A percentile compares a stretch with the other conserved stretches of the same genome.
These are phyloP conservation scores for Skeletonema potamos DNA, from an alignment of 108 stramenopile genomes.

Conservation along the genomic window DNA sequence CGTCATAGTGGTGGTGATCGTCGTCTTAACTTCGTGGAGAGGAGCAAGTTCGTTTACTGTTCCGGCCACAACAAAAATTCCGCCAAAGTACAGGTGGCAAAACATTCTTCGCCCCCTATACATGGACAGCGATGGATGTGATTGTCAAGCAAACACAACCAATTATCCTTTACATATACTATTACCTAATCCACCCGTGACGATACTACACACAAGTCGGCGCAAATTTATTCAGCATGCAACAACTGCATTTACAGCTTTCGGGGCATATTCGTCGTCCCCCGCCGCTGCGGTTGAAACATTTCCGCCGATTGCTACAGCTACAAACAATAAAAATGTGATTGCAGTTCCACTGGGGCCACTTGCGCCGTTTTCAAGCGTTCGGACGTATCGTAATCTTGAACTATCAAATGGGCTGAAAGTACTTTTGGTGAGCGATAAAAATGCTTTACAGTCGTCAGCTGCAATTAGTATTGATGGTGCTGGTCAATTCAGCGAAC, in stretches of 20 bases:
- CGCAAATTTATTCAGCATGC: conserved; percentile 20
- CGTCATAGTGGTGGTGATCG: not conserved
- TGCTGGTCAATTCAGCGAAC: conserved; percentile 77
- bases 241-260: not conserved
- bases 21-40: not conserved
- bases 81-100: not conserved
- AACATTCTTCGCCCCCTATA: not conserved
- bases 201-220: conserved; percentile 14
- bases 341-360: conserved; percentile 23
- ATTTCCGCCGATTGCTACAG: not conserved
- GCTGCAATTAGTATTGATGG: conserved; percentile 67
- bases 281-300: conserved; percentile 2
- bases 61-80: not conserved
- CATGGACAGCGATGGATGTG: not conserved
- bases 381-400: conserved; percentile 58
- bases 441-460: conserved; percentile 30
- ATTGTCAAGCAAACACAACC: not conserved
- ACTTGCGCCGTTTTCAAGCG: conserved; percentile 64
- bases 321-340: conserved; percentile 9
- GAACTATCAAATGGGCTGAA: conserved; percentile 64
- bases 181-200: not conserved
- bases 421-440: conserved; percentile 64
- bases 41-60: not conserved
- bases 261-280: not conserved
- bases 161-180: not conserved